These are phyloP conservation scores for Zea mays DNA, from an alignment of 176 grass and related monocot genomes.

Conservation along the genomic window DNA sequence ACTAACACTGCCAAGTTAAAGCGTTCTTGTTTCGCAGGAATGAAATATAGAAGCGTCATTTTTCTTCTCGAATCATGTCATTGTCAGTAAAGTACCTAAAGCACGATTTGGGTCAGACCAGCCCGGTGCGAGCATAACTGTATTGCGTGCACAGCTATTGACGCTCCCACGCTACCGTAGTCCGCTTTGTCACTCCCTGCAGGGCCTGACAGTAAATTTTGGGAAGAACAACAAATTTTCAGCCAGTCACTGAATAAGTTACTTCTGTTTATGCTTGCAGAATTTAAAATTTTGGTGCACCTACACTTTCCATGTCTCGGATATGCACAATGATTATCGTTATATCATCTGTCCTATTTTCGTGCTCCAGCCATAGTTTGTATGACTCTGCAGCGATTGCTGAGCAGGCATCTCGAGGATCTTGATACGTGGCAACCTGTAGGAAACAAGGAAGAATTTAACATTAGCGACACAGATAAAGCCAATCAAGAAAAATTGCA, in stretches of 20 bases:
- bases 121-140: no score
- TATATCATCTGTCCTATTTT: slow-evolving; percentile 95
- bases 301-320: slow-evolving; percentile 62
- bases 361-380: slow-evolving; percentile 86
- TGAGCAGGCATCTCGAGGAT: slow-evolving; percentile 86
- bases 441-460: slow-evolving; percentile 36
- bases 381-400: slow-evolving; percentile 90
- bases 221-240: slow-evolving; percentile 45
- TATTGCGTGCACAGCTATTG: slow-evolving; percentile 41
- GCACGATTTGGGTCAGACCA: no score
- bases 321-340: slow-evolving; percentile 97
- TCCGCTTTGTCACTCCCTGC: slow-evolving; percentile 51
- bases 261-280: slow-evolving; percentile 6
- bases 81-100: no score
- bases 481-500: slow-evolving; percentile 25
- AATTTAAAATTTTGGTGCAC: slow-evolving; percentile 36
- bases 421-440: slow-evolving; percentile 72
- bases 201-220: slow-evolving; percentile 74
- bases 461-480: slow-evolving; percentile 9
- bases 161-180: slow-evolving; percentile 19
- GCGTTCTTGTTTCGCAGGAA: background rate
- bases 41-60: background rate
- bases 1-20: background rate
- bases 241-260: slow-evolving; percentile 16
- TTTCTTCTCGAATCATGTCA: background rate